Base-by-base conservation (phyloP, 108 stramenopile species). In the Cyclostephanos invisitatus region DNA sequence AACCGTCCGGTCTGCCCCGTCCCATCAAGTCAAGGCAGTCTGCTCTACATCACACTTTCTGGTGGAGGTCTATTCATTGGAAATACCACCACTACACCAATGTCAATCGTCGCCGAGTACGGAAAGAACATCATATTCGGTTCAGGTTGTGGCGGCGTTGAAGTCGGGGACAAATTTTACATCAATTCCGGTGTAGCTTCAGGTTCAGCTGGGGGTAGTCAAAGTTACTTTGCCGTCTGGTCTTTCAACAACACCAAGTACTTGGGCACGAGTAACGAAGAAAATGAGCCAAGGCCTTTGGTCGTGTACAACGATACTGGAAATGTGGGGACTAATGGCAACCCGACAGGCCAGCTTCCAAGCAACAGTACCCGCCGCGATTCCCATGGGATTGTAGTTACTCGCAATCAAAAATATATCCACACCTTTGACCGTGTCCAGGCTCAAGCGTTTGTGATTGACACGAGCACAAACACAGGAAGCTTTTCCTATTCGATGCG, bases 1-100 rank as follows among this genome's bases (percentile, higher is more conserved):
- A 81, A 81, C 40, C 25, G 75, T 10, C 80, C 80, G 5, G 70
- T 81, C 57, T 81, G 80, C 63, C 80, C 80, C 5, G 40, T 81
- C 42, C 32, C 70, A 29, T 42, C 54, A 14, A 25, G 37, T 0
- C 50, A 22, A 11, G 47, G 37, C 50, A 32, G 40, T 44, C 15
- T 46, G 44, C 17, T 66, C 7, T 81, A 66, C 32, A 48, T 63
- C 3, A 80, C 68, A 15, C 28, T 80, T 8, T 74, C 28, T 42
- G 80, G 74, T 46, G 80, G 80, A 27, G 80, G 80, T 9, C 54
- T 81, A 28, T 40, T 81, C 6, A 69, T 81, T 29, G 6, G 42
- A 3, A 53, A 78, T 58, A n/a, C 21, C 22, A 47, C 15, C 15
- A 28, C 28, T 28, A 81, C 80, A 21, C 80, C 80, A 0, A 76